These are phyloP conservation scores for Monosporascus cannonballus DNA, from an alignment of 2,329 filamentous ascomycete genomes.

Conservation along the genomic window DNA sequence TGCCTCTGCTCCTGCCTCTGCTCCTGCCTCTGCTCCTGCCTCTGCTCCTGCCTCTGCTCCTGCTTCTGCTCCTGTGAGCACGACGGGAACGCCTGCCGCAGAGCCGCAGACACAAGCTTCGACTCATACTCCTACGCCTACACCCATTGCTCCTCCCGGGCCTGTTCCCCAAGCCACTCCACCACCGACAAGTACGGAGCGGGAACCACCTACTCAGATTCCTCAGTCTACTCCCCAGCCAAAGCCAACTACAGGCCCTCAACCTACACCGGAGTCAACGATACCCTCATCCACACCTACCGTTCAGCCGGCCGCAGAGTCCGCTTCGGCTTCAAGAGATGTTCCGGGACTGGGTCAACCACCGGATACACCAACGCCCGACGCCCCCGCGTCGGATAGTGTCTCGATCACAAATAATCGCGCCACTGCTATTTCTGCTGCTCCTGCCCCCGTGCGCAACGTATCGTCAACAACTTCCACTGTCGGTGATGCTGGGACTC, in stretches of 20 bases:
- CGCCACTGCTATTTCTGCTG: not conserved
- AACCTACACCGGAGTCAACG: not conserved
- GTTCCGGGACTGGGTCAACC: not conserved
- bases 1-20: too few relatives aligned
- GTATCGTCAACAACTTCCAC: not conserved
- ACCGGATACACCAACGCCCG: not conserved
- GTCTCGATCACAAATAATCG: not conserved
- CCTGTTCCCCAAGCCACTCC: conserved; percentile 2
- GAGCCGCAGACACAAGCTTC: conserved; percentile 15
- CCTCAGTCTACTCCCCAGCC: not conserved
- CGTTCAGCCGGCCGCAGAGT: not conserved
- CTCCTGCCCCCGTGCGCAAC: not conserved
- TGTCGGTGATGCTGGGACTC: not conserved
- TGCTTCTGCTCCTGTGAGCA: conserved; percentile 12
- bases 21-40: not conserved
- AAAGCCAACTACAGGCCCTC: not conserved
- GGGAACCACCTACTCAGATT: not conserved
- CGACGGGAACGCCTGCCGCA: conserved; percentile 17
- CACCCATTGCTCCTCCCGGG: conserved; percentile 3
- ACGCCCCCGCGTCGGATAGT: not conserved
- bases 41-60: too few relatives aligned
- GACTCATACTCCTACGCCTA: conserved; percentile 13
- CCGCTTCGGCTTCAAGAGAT: not conserved
- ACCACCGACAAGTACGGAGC: not conserved
- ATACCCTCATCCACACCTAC: not conserved